phyloP scores from a whole-genome alignment of 2,329 filamentous ascomycete species.

The Hypomyces rosellus region DNA sequence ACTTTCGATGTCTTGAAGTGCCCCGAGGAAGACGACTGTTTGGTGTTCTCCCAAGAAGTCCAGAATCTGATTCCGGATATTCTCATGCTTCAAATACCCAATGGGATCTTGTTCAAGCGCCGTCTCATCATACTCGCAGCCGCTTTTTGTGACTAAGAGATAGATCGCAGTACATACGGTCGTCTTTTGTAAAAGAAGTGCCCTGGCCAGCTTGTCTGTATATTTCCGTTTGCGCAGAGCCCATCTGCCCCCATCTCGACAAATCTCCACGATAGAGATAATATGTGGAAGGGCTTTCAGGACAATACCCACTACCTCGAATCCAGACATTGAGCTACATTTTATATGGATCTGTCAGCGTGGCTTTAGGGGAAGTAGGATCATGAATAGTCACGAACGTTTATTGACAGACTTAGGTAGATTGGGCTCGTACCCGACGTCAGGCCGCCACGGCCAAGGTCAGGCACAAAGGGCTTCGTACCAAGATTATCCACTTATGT shows the following conservation, averaged over 20 bases:
- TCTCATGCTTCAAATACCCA: conserved; percentile 1
- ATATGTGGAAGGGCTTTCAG: conserved; percentile 4
- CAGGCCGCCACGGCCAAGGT: too few species aligned
- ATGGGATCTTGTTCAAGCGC: not conserved
- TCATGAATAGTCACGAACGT: too few species aligned
- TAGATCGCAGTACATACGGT: not conserved
- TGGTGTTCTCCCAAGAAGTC: conserved; percentile 4
- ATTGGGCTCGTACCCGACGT: too few species aligned
- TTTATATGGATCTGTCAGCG: too few species aligned
- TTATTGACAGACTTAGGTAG: too few species aligned
- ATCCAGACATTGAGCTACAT: not conserved
- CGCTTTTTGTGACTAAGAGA: conserved; percentile 1
- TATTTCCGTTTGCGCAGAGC: conserved; percentile 5
- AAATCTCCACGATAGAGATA: conserved; percentile 1
- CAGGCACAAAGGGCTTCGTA: too few species aligned
- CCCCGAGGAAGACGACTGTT: conserved; percentile 1
- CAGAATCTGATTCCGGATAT: not conserved
- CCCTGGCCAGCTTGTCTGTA: conserved; percentile 5
- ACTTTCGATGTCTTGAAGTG: not conserved
- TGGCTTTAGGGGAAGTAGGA: too few species aligned
- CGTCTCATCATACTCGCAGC: not conserved
- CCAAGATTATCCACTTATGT: too few species aligned
- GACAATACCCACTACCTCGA: conserved; percentile 4
- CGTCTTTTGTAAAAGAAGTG: conserved; percentile 3
- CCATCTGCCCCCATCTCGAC: not conserved